These are phyloP conservation scores for Apiospora arundinis DNA, from an alignment of 2,329 filamentous ascomycete genomes.

Conservation along the genomic window DNA sequence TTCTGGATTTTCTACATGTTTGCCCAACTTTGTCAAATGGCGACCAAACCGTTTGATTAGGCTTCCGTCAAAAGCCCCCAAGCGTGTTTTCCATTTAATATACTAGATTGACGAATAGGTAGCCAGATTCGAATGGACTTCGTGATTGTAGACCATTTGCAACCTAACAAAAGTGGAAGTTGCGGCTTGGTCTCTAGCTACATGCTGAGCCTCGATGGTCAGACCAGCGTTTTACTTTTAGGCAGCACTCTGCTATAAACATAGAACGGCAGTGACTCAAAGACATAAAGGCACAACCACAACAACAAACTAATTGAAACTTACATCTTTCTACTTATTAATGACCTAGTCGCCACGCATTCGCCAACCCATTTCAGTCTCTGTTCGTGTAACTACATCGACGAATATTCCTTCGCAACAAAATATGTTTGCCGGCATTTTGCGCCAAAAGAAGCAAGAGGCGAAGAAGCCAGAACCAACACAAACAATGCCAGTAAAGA, in stretches of 20 bases:
- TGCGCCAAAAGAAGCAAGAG: neutral
- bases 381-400: neutral
- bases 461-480: neutral
- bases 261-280: neutral
- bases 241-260: constrained; percentile 13
- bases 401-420: neutral
- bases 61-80: neutral
- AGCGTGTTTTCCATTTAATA: neutral
- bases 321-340: neutral
- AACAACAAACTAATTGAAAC: neutral
- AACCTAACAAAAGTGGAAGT: neutral
- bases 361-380: neutral
- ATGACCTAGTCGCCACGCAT: neutral
- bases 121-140: neutral
- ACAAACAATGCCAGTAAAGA: constrained; percentile 34
- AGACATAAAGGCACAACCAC: neutral
- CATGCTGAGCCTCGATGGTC: neutral
- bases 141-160: neutral
- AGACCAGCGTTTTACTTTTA: neutral
- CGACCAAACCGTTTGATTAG: neutral
- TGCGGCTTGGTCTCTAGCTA: neutral
- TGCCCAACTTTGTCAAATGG: neutral
- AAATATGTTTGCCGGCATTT: neutral
- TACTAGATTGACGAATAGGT: neutral
- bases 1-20: neutral